phyloP scores from a whole-genome alignment of 2,329 filamentous ascomycete genomes.

The Fusarium mangiferae region DNA sequence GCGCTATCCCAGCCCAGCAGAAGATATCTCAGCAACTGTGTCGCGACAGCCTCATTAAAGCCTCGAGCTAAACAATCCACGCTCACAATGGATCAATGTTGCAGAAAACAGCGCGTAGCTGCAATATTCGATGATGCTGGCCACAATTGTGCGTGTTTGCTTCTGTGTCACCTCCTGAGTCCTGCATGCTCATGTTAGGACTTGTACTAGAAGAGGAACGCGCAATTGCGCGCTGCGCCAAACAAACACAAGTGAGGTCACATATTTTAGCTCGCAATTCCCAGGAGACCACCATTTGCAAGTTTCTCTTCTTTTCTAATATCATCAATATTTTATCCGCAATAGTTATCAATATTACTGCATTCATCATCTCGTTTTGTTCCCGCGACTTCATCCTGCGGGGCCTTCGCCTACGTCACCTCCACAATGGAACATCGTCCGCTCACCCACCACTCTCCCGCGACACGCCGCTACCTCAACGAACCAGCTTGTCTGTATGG shows the following conservation, averaged over 20 bases:
- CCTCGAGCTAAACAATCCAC: fast-evolving
- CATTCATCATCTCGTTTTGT: neutral
- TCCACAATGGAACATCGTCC: neutral
- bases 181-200: neutral
- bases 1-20: neutral
- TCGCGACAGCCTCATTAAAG: neutral
- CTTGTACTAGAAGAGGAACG: fast-evolving
- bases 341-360: neutral
- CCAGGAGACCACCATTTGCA: fast-evolving
- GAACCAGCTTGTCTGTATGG: neutral
- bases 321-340: fast-evolving
- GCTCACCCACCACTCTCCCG: fast-evolving
- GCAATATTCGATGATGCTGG: neutral
- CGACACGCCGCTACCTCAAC: fast-evolving
- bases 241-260: too few relatives aligned
- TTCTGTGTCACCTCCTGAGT: neutral
- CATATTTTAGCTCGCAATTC: neutral
- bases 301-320: neutral
- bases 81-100: fast-evolving
- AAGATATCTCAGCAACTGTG: fast-evolving
- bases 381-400: fast-evolving
- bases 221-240: neutral
- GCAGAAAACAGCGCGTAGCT: fast-evolving
- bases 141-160: neutral
- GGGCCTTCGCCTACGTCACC: fast-evolving